phyloP scores from a whole-genome alignment of 805 yeast genomes.

The Candida khao-thaluensis region DNA sequence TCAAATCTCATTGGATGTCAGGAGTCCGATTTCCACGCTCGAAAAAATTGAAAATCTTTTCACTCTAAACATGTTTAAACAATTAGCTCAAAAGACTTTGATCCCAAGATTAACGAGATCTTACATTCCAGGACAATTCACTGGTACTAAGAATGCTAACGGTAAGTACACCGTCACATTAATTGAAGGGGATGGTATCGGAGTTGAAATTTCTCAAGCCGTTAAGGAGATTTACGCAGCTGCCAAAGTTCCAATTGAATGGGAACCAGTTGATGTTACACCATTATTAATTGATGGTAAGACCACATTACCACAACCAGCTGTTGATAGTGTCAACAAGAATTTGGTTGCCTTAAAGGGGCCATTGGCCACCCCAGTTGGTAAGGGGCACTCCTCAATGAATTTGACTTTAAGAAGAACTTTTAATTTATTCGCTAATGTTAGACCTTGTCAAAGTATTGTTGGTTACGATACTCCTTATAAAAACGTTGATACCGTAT shows the following conservation, averaged over 20 bases:
- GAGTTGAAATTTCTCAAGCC: conserved; percentile 90
- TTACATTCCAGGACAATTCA: conserved; percentile 63
- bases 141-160: conserved; percentile 61
- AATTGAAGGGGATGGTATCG: conserved; percentile 97
- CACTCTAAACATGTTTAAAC: conserved; percentile 30
- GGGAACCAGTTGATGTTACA: conserved; percentile 97
- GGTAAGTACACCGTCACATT: conserved; percentile 93
- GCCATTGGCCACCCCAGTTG: conserved; percentile 97
- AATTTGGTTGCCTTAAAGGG: conserved; percentile 96
- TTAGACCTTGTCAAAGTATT: conserved; percentile 93
- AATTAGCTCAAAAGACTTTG: conserved; percentile 26
- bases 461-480: conserved; percentile 92
- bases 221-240: conserved; percentile 92
- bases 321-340: conserved; percentile 88
- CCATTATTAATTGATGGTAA: conserved; percentile 89
- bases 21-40: conserved; percentile 10
- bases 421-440: conserved; percentile 93
- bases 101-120: conserved; percentile 38
- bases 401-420: conserved; percentile 97
- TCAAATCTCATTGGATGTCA: conserved; percentile 8
- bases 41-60: conserved; percentile 9
- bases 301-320: conserved; percentile 87
- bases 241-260: conserved; percentile 92
- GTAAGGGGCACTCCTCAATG: conserved; percentile 97
- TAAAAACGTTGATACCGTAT: conserved; percentile 85